These are phyloP conservation scores for Phytophthora melonis DNA, from an alignment of 352 stramenopile species.

Conservation along the genomic window DNA sequence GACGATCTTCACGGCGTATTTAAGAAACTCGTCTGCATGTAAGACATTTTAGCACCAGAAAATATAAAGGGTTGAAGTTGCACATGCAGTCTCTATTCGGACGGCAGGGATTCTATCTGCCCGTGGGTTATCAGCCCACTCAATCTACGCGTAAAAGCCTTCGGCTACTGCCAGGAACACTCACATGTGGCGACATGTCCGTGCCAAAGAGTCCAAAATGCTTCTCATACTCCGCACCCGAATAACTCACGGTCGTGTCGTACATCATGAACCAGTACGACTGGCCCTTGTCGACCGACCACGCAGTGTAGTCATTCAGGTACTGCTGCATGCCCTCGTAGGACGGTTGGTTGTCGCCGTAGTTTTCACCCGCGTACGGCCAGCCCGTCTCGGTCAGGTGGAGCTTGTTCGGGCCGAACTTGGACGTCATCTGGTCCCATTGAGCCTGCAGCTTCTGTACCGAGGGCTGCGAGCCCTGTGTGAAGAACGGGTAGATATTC, in stretches of 20 bases:
- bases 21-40: no score
- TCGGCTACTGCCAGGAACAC: background rate
- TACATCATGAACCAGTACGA: constrained; percentile 77
- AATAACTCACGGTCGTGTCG: constrained; percentile 59
- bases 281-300: constrained; percentile 21
- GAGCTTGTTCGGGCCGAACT: constrained; percentile 54
- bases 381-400: constrained; percentile 68
- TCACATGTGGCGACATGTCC: constrained; percentile 30
- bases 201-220: constrained; percentile 61
- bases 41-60: no score
- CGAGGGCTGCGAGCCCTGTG: constrained; percentile 36
- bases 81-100: no score
- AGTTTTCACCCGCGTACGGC: constrained; percentile 45
- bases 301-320: constrained; percentile 49
- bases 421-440: constrained; percentile 49
- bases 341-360: constrained; percentile 43
- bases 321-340: constrained; percentile 34
- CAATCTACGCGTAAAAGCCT: constrained; percentile 1
- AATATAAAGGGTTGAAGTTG: no score
- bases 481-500: constrained; percentile 57
- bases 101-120: background rate
- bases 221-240: constrained; percentile 55
- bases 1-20: no score
- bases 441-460: constrained; percentile 66
- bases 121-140: background rate